These are phyloP conservation scores for Malus hybrid DNA, from an alignment of 331 rosid species.

Conservation along the genomic window DNA sequence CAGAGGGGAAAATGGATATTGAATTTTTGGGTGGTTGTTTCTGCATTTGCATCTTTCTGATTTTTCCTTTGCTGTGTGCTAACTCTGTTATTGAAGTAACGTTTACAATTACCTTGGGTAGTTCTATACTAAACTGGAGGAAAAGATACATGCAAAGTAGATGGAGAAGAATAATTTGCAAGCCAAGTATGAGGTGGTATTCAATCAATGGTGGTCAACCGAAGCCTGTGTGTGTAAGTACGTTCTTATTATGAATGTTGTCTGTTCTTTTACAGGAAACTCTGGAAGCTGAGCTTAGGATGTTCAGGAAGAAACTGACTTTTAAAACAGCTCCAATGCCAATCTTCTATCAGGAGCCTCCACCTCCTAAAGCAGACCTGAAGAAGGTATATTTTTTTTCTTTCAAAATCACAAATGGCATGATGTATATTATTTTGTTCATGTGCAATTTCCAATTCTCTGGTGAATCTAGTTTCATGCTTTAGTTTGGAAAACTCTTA, in stretches of 20 bases:
- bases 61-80: not conserved
- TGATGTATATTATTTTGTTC: no score
- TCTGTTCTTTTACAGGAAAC: slow-evolving; percentile 51
- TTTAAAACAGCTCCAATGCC: slow-evolving; percentile 99
- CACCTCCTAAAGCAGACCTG: slow-evolving; percentile 86
- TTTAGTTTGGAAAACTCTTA: no score
- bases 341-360: slow-evolving; percentile 93
- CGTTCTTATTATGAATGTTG: slow-evolving; percentile 12
- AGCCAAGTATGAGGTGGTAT: slow-evolving; percentile 82
- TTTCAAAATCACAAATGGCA: not conserved
- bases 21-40: no score
- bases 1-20: no score
- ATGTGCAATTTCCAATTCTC: no score
- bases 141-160: slow-evolving; percentile 96
- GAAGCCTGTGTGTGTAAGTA: not conserved
- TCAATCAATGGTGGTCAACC: slow-evolving; percentile 10
- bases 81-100: not conserved
- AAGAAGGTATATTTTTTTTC: slow-evolving; percentile 51
- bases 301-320: slow-evolving; percentile 73
- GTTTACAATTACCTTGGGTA: slow-evolving; percentile 33
- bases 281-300: slow-evolving; percentile 89
- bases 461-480: no score
- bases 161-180: slow-evolving; percentile 74
- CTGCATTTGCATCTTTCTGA: not conserved
- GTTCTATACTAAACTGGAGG: slow-evolving; percentile 94